Percentiles rank a stretch among this genome's conserved stretches.
Conservation (phyloP, 345 rosid genomes). For the Eucalyptus tenuipes region DNA sequence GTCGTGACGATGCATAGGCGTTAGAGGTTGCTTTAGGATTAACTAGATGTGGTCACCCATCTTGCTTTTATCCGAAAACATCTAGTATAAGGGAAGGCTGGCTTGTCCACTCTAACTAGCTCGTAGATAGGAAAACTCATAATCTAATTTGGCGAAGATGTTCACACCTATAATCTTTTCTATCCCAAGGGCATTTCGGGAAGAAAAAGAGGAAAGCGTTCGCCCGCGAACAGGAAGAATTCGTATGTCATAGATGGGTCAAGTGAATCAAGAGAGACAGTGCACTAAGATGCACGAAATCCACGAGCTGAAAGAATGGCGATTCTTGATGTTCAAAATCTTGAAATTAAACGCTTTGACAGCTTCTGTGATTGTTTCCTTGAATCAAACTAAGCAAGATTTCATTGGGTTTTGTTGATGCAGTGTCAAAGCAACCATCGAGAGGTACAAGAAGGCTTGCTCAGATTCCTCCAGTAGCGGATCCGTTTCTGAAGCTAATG, state of each 20-base stretch:
- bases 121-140: background rate
- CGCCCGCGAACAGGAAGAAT: background rate
- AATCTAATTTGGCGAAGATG: background rate
- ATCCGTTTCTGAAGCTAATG: slow-evolving; percentile 73
- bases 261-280: background rate
- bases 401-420: background rate
- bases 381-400: background rate
- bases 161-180: background rate
- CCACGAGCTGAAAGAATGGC: background rate
- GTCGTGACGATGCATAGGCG: background rate
- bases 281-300: background rate
- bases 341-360: background rate
- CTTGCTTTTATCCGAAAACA: background rate
- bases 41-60: background rate
- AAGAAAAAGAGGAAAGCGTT: background rate
- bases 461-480: slow-evolving; percentile 58
- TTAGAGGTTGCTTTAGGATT: background rate
- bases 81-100: background rate
- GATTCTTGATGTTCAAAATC: background rate
- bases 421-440: slow-evolving; percentile 89
- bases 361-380: background rate
- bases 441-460: slow-evolving; percentile 78
- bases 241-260: background rate
- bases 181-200: background rate
- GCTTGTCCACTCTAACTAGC: background rate